Percentiles rank a stretch among this genome's conserved stretches.
Evolutionary conservation across 352 stramenopile species (phyloP).

Genomic region (Halophytophthora polymorphica): DNA sequence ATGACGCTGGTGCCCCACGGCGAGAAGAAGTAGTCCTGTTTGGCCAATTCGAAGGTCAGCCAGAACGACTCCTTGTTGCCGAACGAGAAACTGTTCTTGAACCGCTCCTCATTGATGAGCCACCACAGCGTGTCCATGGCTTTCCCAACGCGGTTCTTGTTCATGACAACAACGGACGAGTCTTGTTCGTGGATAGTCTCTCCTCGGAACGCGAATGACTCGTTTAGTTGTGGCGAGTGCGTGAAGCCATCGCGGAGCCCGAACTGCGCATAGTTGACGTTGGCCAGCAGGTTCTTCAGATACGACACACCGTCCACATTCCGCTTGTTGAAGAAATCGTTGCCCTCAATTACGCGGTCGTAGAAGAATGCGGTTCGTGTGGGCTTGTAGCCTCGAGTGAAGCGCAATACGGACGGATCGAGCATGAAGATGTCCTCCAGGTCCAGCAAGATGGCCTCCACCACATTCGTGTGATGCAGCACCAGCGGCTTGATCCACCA

Average conservation of each 20-base stretch:
- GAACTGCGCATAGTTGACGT: slow-evolving; percentile 47
- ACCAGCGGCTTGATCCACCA: slow-evolving; percentile 65
- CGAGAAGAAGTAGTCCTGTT: slow-evolving; percentile 49
- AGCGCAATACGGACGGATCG: slow-evolving; percentile 36
- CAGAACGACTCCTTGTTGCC: slow-evolving; percentile 55
- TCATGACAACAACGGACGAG: slow-evolving; percentile 53
- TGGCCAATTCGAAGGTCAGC: slow-evolving; percentile 49
- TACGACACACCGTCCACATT: slow-evolving; percentile 34
- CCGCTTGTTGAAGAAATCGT: slow-evolving; percentile 30
- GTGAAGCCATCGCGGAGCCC: slow-evolving; percentile 19
- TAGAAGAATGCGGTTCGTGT: slow-evolving; percentile 72
- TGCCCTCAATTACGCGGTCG: slow-evolving; percentile 39
- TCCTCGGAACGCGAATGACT: slow-evolving; percentile 41
- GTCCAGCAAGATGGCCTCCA: slow-evolving; percentile 54
- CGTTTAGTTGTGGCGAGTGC: slow-evolving; percentile 33
- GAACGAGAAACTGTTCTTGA: slow-evolving; percentile 34
- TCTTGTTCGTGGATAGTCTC: slow-evolving; percentile 48
- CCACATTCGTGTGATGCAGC: slow-evolving; percentile 39
- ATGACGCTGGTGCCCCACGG: slow-evolving; percentile 39
- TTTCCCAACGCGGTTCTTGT: slow-evolving; percentile 26
- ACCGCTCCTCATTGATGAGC: slow-evolving; percentile 32
- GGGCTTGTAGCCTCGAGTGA: slow-evolving; percentile 31
- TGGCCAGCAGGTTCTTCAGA: slow-evolving; percentile 31
- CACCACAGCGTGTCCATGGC: slow-evolving; percentile 37
- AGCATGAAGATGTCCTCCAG: slow-evolving; percentile 47